Conservation (phyloP, 140 eudicot genomes). For the Senecio squalidus region DNA sequence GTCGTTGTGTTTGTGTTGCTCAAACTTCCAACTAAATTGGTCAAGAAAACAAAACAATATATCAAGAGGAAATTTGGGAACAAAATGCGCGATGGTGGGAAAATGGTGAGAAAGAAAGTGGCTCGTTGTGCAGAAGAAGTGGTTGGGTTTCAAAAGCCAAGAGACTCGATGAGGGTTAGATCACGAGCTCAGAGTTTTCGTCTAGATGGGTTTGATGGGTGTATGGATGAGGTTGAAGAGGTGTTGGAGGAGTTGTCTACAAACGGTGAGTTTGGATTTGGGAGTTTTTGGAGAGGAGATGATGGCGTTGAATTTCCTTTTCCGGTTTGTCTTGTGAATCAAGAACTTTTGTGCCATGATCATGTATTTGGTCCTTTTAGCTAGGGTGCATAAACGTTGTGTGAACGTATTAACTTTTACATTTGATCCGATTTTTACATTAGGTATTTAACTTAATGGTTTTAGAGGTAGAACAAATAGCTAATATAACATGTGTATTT, state of each 20-base stretch:
- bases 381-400: constrained; percentile 7
- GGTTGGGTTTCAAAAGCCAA: constrained; percentile 19
- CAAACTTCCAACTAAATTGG: constrained; percentile 51
- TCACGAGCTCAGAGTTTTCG: constrained; percentile 23
- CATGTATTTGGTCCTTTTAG: constrained; percentile 31
- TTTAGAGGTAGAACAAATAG: background rate
- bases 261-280: constrained; percentile 84
- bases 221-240: constrained; percentile 70
- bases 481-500: background rate
- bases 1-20: constrained; percentile 52
- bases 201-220: constrained; percentile 24
- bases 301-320: constrained; percentile 20
- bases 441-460: background rate
- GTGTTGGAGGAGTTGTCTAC: constrained; percentile 58
- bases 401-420: background rate
- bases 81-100: constrained; percentile 27
- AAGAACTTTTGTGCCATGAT: constrained; percentile 27
- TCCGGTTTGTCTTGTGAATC: constrained; percentile 28
- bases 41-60: constrained; percentile 41
- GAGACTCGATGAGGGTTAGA: constrained; percentile 22
- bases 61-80: constrained; percentile 42
- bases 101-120: constrained; percentile 26
- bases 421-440: background rate
- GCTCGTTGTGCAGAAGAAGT: constrained; percentile 30
- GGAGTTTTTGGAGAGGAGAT: constrained; percentile 80